Evolutionary conservation across 164 flowering plant genomes (phyloP), one percentile per base, ranked within the genome.

Genomic region (Kalanchoe fedtschenkoi): DNA sequence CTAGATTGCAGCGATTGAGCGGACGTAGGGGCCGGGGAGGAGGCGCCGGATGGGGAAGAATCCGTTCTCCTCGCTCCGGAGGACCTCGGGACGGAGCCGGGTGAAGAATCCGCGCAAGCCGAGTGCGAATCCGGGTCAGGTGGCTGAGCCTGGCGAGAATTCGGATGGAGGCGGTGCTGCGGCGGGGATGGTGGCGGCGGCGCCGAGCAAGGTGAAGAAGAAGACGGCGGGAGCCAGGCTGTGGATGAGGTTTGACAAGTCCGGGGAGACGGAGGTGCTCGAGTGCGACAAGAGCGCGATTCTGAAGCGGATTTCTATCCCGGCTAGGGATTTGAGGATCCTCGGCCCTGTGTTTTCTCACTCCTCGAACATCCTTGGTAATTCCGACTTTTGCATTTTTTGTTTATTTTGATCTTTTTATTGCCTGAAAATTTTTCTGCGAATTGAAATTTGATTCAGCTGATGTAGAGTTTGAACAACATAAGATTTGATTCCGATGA

Each of bases 301-400:
- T 34, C 79, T 87, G 43, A 79, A 72, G 55, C 84, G 88, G 2
- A 93, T 72, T 0, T 69, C 83, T 0, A 84, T 93, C 58, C 99
- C 99, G 5, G 83, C 97, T 24, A 72, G 99, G 70, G 97, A 93
- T 76, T 75, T 93, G 74, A 75, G 97, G 73, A 88, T 93, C 53
- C 92, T 93, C n/a, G 99, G 99, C 10, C 97, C 96, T 42, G 85
- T 93, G 57, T 90, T 93, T 76, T 90, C 99, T 70, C 89, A 85
- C 15, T 90, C 99, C 51, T 88, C 97, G 42, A 87, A 69, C 71
- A 93, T 93, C 51, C 96, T 93, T 55, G 97, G 99, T 93, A 77
- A 44, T 51, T 9, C 19, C 16, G 19, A 44, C 0, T 7, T 47
- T 37, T 39, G 33, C 26, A 1, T 16, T 64, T 63, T n/a, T 53